phyloP scores from a whole-genome alignment of 495 filamentous ascomycete species.

The Penicillium alfredii region DNA sequence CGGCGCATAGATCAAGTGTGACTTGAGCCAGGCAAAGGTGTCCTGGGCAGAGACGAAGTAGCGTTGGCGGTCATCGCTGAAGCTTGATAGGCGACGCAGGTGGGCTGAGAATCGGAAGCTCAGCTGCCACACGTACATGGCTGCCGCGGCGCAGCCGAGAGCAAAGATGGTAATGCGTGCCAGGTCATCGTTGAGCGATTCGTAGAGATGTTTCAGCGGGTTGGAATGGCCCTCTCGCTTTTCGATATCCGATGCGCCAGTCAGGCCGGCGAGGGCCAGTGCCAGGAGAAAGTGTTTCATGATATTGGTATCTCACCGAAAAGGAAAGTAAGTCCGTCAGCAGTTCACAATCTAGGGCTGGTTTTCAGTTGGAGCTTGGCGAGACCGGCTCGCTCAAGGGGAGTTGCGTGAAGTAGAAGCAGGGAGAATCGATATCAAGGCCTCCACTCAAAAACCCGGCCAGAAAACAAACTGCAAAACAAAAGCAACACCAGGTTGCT shows the following conservation, averaged over 20 bases:
- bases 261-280: slow-evolving; percentile 28
- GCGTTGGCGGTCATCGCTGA: slow-evolving; percentile 63
- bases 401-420: slow-evolving; percentile 1
- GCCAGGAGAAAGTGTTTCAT: slow-evolving; percentile 12
- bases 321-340: too few relatives aligned
- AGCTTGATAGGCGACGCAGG: slow-evolving; percentile 66
- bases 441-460: slow-evolving; percentile 1
- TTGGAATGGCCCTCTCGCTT: slow-evolving; percentile 21
- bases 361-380: slow-evolving; percentile 1
- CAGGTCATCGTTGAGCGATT: slow-evolving; percentile 34
- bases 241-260: slow-evolving; percentile 23
- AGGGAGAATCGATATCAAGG: slow-evolving; percentile 5
- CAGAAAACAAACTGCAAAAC: not conserved
- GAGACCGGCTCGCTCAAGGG: slow-evolving; percentile 22
- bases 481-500: slow-evolving; percentile 17
- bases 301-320: slow-evolving; percentile 3
- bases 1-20: slow-evolving; percentile 76
- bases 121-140: slow-evolving; percentile 49
- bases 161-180: slow-evolving; percentile 38
- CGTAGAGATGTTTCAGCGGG: slow-evolving; percentile 20
- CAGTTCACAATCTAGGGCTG: not conserved
- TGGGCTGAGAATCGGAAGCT: slow-evolving; percentile 49
- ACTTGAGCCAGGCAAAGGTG: slow-evolving; percentile 63
- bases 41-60: slow-evolving; percentile 49
- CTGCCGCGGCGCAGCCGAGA: slow-evolving; percentile 46